phyloP scores from a whole-genome alignment of 2,329 filamentous ascomycete species.

The Shiraia sp. region DNA sequence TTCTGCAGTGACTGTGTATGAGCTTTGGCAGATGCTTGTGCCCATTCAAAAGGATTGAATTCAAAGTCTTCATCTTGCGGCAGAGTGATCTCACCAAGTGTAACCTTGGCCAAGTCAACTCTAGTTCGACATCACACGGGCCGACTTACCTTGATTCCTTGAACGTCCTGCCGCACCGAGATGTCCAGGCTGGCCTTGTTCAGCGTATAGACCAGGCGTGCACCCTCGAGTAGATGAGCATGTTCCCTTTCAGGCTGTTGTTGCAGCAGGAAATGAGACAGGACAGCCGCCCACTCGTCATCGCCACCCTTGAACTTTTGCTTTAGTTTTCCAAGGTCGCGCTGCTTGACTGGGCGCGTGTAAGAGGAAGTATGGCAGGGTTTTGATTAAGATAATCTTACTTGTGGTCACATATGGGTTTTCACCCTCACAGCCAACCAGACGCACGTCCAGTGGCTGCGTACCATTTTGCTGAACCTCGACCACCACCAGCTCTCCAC shows the following conservation, averaged over 20 bases:
- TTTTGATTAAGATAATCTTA: conserved; percentile 48
- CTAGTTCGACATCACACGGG: not conserved
- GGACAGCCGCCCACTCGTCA: conserved; percentile 68
- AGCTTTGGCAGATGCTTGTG: conserved; percentile 59
- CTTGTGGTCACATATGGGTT: conserved; percentile 61
- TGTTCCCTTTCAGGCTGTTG: conserved; percentile 47
- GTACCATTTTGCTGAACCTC: conserved; percentile 59
- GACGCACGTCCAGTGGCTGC: conserved; percentile 64
- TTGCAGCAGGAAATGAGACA: conserved; percentile 61
- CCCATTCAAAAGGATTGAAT: conserved; percentile 73
- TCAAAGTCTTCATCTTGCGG: conserved; percentile 60
- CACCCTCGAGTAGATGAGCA: conserved; percentile 54
- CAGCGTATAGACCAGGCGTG: conserved; percentile 64
- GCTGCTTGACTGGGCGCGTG: conserved; percentile 36
- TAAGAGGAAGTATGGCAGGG: conserved; percentile 20
- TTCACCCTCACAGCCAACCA: conserved; percentile 70
- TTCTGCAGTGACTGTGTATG: conserved; percentile 52
- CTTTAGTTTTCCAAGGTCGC: conserved; percentile 35
- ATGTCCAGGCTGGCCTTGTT: conserved; percentile 60
- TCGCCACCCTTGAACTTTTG: conserved; percentile 41
- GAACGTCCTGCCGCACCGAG: conserved; percentile 39
- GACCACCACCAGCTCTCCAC: conserved; percentile 62
- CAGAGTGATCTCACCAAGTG: conserved; percentile 68
- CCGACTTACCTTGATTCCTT: conserved; percentile 5
- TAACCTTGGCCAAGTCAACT: conserved; percentile 37